Base-by-base conservation (phyloP, 2,329 filamentous ascomycete genomes). In the Aspergillus awamori region DNA sequence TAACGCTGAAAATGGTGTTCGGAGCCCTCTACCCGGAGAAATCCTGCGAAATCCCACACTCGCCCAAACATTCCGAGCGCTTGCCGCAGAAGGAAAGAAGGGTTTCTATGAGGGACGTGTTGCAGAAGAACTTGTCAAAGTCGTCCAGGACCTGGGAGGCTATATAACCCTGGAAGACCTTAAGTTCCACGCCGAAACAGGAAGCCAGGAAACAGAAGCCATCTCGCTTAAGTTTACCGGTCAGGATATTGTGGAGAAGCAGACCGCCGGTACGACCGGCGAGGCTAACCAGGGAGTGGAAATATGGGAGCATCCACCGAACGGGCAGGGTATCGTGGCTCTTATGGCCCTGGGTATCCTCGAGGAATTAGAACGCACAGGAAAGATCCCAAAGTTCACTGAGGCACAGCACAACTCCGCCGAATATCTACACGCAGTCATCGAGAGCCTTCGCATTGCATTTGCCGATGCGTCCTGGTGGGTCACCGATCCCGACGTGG, bases 261-360 rank as follows among this genome's bases (percentile, higher is more conserved):
- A 83, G 41, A 74, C 73, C 8, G 65, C 77, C 41, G 79, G 79
- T 56, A 78, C 81, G 8, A 75, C 81, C 39, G 79, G 78, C 36
- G 71, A 76, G 39, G 60, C 71, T 8, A 73, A 77, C 63, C 74
- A 80, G 70, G 80, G 76, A 8, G 84, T 97, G 45, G 88, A 96
- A 72, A 81, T 99, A 0, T 98, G 94, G 94, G 95, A 99, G 73
- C 94, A 98, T 73, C 93, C 94, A 38, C 95, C 95, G 8, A 98
- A 98, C 70, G 93, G 95, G 0, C 95, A 98, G 77, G 95, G 95
- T 1, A 93, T 98, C 65, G 91, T 98, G 2, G 95, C 95, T 0
- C 81, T 98, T 33, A 97, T 98, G 89, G 91, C 95, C 0, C 82
- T 99, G 0, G 95, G 95, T 1, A 96, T 98, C 66, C 82, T 99